These are phyloP conservation scores for Myxozyma vanderwaltii DNA, from an alignment of 805 yeast species.

Conservation along the genomic window DNA sequence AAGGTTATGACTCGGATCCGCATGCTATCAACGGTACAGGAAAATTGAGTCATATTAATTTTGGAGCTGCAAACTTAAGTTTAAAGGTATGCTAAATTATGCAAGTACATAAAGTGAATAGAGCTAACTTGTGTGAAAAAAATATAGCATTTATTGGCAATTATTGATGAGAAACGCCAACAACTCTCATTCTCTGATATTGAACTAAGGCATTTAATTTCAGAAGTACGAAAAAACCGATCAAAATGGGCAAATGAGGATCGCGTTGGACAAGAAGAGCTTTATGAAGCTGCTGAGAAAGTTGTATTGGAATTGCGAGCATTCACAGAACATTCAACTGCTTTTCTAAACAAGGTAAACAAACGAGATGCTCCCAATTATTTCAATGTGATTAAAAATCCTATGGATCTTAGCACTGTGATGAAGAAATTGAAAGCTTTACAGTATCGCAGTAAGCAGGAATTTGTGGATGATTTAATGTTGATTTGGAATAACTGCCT, in stretches of 20 bases:
- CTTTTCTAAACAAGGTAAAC: slow-evolving; percentile 92
- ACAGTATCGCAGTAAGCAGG: slow-evolving; percentile 80
- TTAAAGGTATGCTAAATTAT: slow-evolving; percentile 48
- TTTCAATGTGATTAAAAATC: slow-evolving; percentile 81
- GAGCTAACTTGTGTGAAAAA: neutral
- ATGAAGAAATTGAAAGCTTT: slow-evolving; percentile 82
- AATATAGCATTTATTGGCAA: slow-evolving; percentile 60
- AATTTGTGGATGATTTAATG: slow-evolving; percentile 93
- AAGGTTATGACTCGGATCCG: neutral
- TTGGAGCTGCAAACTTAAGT: slow-evolving; percentile 76
- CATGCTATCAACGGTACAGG: neutral
- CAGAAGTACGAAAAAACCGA: slow-evolving; percentile 91
- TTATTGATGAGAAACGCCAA: slow-evolving; percentile 80
- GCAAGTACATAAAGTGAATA: neutral
- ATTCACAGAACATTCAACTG: slow-evolving; percentile 94
- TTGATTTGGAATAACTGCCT: slow-evolving; percentile 94
- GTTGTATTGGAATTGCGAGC: slow-evolving; percentile 88
- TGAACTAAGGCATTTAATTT: slow-evolving; percentile 79
- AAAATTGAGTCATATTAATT: slow-evolving; percentile 35
- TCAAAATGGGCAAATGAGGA: slow-evolving; percentile 93
- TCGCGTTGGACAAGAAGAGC: slow-evolving; percentile 93
- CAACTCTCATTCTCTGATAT: slow-evolving; percentile 69
- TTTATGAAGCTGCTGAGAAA: slow-evolving; percentile 96
- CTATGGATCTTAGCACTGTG: slow-evolving; percentile 96
- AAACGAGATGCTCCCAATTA: slow-evolving; percentile 98